These are phyloP conservation scores for Ganoderma lucidum DNA, from an alignment of 1,284 basidiomycete genomes.

Conservation along the genomic window DNA sequence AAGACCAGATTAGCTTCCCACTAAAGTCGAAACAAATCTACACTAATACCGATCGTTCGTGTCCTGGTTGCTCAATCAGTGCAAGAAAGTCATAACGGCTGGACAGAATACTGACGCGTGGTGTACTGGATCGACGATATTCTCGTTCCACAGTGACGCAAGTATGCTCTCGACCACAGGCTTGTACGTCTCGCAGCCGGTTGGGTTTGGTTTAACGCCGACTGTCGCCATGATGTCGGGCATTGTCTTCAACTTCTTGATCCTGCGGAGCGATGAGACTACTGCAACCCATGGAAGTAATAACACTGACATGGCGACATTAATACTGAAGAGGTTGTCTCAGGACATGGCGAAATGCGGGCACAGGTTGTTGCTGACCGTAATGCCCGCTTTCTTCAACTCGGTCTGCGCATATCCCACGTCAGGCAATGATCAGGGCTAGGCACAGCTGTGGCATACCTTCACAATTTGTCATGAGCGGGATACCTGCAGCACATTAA, in stretches of 20 bases:
- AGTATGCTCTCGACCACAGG: conserved; percentile 76
- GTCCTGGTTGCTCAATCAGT: conserved; percentile 61
- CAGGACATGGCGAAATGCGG: conserved; percentile 75
- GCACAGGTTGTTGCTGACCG: conserved; percentile 71
- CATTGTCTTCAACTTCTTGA: conserved; percentile 71
- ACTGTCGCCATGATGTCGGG: conserved; percentile 60
- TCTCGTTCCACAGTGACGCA: conserved; percentile 75
- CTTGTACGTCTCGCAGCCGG: conserved; percentile 81
- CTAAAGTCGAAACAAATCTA: conserved; percentile 17
- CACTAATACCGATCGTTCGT: conserved; percentile 60
- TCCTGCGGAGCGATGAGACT: conserved; percentile 39
- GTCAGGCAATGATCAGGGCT: not conserved
- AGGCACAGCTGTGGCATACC: conserved; percentile 23
- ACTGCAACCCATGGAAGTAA: not conserved
- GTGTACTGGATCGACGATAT: conserved; percentile 70
- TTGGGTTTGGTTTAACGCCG: conserved; percentile 57
- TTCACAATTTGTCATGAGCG: conserved; percentile 59
- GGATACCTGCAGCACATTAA: conserved; percentile 44
- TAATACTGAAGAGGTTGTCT: conserved; percentile 66
- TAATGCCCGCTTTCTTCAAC: conserved; percentile 74
- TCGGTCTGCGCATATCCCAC: conserved; percentile 47
- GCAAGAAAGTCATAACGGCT: not conserved
- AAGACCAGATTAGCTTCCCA: conserved; percentile 20
- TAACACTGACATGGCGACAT: conserved; percentile 56
- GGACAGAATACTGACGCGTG: conserved; percentile 49